Conservation (phyloP, 208 protist genomes). For the Trypanosoma scelopori region DNA sequence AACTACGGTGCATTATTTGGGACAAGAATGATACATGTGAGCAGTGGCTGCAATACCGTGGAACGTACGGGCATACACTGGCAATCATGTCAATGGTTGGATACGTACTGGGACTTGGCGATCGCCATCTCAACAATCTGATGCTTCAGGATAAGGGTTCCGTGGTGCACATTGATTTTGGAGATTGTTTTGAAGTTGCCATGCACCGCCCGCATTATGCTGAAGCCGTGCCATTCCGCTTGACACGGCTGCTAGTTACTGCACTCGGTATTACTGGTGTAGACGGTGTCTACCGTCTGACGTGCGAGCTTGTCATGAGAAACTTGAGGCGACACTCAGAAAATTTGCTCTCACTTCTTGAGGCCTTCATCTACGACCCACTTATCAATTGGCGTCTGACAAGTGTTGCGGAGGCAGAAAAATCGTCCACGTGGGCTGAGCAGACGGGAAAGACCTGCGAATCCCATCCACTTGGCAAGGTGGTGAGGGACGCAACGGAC, state of each 20-base stretch:
- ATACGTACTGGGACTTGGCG: conserved; percentile 98
- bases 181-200: conserved; percentile 99
- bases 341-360: conserved; percentile 98
- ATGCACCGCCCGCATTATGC: conserved; percentile 98
- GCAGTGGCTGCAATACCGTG: conserved; percentile 98
- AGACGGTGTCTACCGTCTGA: conserved; percentile 98
- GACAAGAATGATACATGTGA: conserved; percentile 96
- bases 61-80: conserved; percentile 98
- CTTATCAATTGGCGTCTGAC: conserved; percentile 99
- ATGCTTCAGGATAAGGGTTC: conserved; percentile 99
- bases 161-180: conserved; percentile 99
- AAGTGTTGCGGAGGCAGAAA: conserved; percentile 39
- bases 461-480: not conserved
- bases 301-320: conserved; percentile 97
- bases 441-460: not conserved
- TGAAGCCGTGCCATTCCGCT: conserved; percentile 99
- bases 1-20: conserved; percentile 97
- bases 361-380: conserved; percentile 99
- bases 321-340: conserved; percentile 98
- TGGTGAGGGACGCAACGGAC: conserved; percentile 22
- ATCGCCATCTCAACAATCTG: conserved; percentile 99
- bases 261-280: conserved; percentile 99
- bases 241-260: conserved; percentile 98
- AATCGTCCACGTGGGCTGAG: conserved; percentile 14
- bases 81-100: conserved; percentile 99